Evolutionary conservation across 441 rosid genomes (phyloP).

Genomic region (Omphalea diandra): DNA sequence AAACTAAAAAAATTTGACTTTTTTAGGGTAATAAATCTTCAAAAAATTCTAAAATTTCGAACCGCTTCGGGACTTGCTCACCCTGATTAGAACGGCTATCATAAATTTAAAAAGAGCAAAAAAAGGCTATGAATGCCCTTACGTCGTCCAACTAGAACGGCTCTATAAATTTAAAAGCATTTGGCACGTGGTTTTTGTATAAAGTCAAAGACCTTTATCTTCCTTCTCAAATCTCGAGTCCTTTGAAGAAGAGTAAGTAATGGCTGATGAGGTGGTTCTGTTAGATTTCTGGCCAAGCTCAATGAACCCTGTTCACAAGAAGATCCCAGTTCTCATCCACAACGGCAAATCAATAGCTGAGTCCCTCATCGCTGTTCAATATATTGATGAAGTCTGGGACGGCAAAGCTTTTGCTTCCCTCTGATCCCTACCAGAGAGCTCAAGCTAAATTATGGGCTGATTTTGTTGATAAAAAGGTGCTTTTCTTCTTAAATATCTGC

Average conservation of each 20-base stretch:
- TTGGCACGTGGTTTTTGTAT: too few relatives aligned
- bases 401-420: constrained; percentile 18
- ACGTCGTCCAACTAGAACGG: too few relatives aligned
- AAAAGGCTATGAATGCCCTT: too few relatives aligned
- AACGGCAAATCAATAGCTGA: constrained; percentile 21
- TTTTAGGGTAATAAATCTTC: too few relatives aligned
- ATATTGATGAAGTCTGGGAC: constrained; percentile 25
- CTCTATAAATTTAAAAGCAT: too few relatives aligned
- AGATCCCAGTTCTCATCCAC: constrained; percentile 24
- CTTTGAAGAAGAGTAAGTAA: background rate
- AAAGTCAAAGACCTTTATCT: background rate
- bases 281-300: constrained; percentile 29
- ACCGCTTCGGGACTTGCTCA: too few relatives aligned
- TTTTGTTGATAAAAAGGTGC: constrained; percentile 27
- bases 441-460: constrained; percentile 28
- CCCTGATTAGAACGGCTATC: too few relatives aligned
- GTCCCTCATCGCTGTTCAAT: constrained; percentile 25
- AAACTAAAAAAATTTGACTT: too few relatives aligned
- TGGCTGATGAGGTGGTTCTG: constrained; percentile 18
- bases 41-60: too few relatives aligned
- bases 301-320: constrained; percentile 30
- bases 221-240: background rate
- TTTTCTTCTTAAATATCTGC: background rate
- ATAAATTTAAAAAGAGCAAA: too few relatives aligned
- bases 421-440: constrained; percentile 23